Evolutionary conservation across 139 green algal species (phyloP), one percentile per base, ranked within the genome.

Genomic region (Ostreobium quekettii): DNA sequence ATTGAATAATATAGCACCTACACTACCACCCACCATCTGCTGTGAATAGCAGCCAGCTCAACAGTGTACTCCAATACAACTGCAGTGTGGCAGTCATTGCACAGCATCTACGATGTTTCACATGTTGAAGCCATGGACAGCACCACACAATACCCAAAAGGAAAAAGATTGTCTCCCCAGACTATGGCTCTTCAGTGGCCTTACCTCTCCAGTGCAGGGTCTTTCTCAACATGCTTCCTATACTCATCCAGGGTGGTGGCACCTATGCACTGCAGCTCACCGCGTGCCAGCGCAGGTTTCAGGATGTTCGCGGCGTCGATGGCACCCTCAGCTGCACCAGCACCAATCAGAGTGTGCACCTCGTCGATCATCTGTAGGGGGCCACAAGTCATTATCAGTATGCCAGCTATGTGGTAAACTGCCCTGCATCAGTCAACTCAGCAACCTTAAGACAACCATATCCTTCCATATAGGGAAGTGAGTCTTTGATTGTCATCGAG

Each of bases 211-310:
- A 99, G 82, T 0, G 94, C 94, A 2, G 94, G 91, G 78, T 99
- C 94, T 86, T 98, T 98, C 86, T 99, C 94, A 76, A 99, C 98
- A 85, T 99, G 93, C 89, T 99, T 99, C 60, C 94, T 84, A 86
- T 99, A 98, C 85, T 99, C 94, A 67, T 98, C 94, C 60, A 99
- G 82, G 0, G 94, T 99, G 71, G 94, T 99, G 67, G 94, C 94
- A 48, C 94, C 94, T 65, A 99, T 98, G 89, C 92, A 98, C 83
- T 97, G 91, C 77, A 99, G 86, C 88, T 99, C 94, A 36, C 94
- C 94, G 71, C 94, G 88, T 2, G 94, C 94, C 49, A 99, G 85
- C 3, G 94, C 94, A 15, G 94, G 94, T 89, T 99, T 99, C 47
- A 99, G 84, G 76, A 98, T 98, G 85, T 99, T 99, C 73, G 94